Evolutionary conservation across 2,329 filamentous ascomycete genomes (phyloP), one percentile per base, ranked within the genome.

Genomic region (Falciphora oryzae): DNA sequence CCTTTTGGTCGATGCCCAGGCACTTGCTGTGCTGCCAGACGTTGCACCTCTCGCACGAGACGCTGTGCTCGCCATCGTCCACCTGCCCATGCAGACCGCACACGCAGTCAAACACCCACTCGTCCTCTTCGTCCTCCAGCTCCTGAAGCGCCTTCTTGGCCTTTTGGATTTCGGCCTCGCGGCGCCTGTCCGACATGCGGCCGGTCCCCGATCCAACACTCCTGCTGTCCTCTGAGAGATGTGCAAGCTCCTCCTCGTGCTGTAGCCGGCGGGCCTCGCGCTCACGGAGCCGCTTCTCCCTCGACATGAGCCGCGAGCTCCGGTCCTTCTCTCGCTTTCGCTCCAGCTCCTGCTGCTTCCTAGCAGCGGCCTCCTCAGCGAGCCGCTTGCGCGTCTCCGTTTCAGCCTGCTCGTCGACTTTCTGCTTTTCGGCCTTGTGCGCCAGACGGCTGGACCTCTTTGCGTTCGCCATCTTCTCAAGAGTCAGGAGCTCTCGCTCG

Each of bases 11-110:
- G 68, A 98, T 90, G 57, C 89, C 89, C 66, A 97, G 85, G 73
- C 95, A 99, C 71, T 90, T 92, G 80, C 93, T 96, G 73, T 99
- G 95, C 74, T 98, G 94, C 95, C 95, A 99, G 61, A 96, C 89
- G 73, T 89, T 96, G 80, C 95, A 99, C 69, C 83, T 88, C 73
- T 99, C 95, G 77, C 95, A 99, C 32, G 93, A 91, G 68, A 99
- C 88, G 74, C 93, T 97, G 73, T 97, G 93, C 10, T 92, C 89
- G 50, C 95, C 95, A 74, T 98, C 95, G 71, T 99, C 95, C 66
- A 97, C 91, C 70, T 96, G 89, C 28, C 95, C 95, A 75, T 97
- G 89, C 28, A 93, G 84, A 31, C 94, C 94, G 74, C 95, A 99
- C 31, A 91, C 84, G 74, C 95, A 99, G 74, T 99, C 95, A 70